phyloP scores from a whole-genome alignment of 1,139 yeast species.

The Pneumocystis murina region DNA sequence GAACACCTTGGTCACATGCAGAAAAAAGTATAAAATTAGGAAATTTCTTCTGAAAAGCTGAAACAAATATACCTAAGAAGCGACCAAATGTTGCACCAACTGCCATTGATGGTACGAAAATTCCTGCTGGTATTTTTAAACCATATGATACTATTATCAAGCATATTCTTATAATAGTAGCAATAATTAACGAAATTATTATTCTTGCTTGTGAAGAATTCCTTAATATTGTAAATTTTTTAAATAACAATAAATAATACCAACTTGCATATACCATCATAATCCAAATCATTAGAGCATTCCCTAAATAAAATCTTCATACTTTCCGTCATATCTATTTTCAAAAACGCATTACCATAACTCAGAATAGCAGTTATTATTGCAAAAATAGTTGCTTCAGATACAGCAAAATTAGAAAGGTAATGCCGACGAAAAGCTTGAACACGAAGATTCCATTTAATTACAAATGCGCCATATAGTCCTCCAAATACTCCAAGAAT shows the following conservation, averaged over 20 bases:
- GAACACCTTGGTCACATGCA: slow-evolving; percentile 29
- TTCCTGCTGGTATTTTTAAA: slow-evolving; percentile 86
- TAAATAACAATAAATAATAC: slow-evolving; percentile 3
- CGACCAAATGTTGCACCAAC: slow-evolving; percentile 92
- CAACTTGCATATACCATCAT: slow-evolving; percentile 18
- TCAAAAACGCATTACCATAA: slow-evolving; percentile 67
- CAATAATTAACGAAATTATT: slow-evolving; percentile 44
- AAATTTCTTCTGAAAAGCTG: slow-evolving; percentile 35
- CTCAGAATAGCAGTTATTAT: slow-evolving; percentile 59
- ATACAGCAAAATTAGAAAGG: slow-evolving; percentile 41
- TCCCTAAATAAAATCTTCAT: slow-evolving; percentile 84
- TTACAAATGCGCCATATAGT: slow-evolving; percentile 67
- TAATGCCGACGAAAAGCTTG: slow-evolving; percentile 66
- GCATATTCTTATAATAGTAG: slow-evolving; percentile 55
- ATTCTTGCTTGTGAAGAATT: slow-evolving; percentile 10
- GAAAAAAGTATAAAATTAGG: slow-evolving; percentile 35
- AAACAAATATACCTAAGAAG: slow-evolving; percentile 58
- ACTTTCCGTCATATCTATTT: slow-evolving; percentile 84
- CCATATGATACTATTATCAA: slow-evolving; percentile 80
- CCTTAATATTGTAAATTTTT: not conserved
- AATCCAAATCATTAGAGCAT: slow-evolving; percentile 40
- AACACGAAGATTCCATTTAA: slow-evolving; percentile 60
- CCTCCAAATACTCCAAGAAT: slow-evolving; percentile 85
- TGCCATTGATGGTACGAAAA: slow-evolving; percentile 93
- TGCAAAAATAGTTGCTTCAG: slow-evolving; percentile 59